Base-by-base conservation (phyloP, 2,329 filamentous ascomycete species). In the Penicillium thymicola region DNA sequence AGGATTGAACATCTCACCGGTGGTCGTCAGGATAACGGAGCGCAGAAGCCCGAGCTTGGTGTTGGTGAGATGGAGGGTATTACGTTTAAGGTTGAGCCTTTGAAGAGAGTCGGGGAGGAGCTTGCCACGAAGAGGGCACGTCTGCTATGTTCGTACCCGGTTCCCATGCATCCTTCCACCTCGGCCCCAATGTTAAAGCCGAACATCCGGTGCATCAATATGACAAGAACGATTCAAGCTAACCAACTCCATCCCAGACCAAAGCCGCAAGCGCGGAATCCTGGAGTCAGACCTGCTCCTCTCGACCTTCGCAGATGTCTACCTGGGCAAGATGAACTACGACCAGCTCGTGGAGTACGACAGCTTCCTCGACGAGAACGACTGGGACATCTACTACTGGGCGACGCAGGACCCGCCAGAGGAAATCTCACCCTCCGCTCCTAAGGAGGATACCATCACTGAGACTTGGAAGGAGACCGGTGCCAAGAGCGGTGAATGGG, bases 351-450 rank as follows among this genome's bases (percentile, higher is more conserved):
- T 84, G 66, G 85, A 96, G 75, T 97, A 94, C 79, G 93, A 97
- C 74, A 79, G 83, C 28, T 95, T 99, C 80, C 86, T 99, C 55
- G 94, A 99, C 76, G 94, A 99, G 78, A 99, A 99, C 76, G 94
- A 99, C 79, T 99, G 94, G 94, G 94, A 99, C 74, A 97, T 99
- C 60, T 99, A 99, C 82, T 99, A 99, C 82, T 99, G 94, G 94
- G 91, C 90, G 4, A 99, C 94, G 16, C 94, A 99, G 76, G 86
- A 91, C 66, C 81, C 87, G 6, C 70, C 71, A 1, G 70, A 74
- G 28, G 67, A 60, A 0, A 80, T 82, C 5, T 82, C 85, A 63
- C 80, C 82, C 57, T 75, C 78, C 28, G 56, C 66, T 25, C 68
- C 67, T 47, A 58, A 65, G 4, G 63, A 71, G 56, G 70, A 72